Percentiles rank a stretch among this genome's conserved stretches.
Evolutionary conservation across 495 filamentous ascomycete genomes (phyloP).

Genomic region (Aspergillus affinis): DNA sequence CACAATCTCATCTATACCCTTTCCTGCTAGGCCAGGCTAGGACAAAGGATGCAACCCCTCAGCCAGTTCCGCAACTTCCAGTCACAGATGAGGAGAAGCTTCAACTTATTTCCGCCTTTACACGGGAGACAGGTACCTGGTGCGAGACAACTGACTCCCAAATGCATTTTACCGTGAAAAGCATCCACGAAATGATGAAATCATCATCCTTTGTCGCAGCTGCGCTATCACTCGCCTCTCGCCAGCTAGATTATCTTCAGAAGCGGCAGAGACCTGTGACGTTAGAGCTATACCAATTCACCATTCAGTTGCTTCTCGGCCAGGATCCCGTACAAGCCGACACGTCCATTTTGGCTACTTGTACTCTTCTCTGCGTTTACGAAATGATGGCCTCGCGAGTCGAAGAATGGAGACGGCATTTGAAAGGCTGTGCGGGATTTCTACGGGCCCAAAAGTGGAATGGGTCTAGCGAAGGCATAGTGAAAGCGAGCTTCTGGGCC

Average conservation of each 20-base stretch:
- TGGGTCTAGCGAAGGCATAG: slow-evolving; percentile 16
- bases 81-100: slow-evolving; percentile 15
- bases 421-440: slow-evolving; percentile 18
- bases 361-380: slow-evolving; percentile 19
- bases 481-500: slow-evolving; percentile 20
- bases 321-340: slow-evolving; percentile 14
- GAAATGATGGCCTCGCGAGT: slow-evolving; percentile 22
- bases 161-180: slow-evolving; percentile 17
- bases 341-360: slow-evolving; percentile 16
- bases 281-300: slow-evolving; percentile 19
- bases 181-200: slow-evolving; percentile 15
- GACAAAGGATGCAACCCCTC: slow-evolving; percentile 5
- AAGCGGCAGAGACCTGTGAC: slow-evolving; percentile 11
- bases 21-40: slow-evolving; percentile 11
- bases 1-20: slow-evolving; percentile 3
- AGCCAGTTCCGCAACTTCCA: slow-evolving; percentile 7
- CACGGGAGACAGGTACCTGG: slow-evolving; percentile 18
- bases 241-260: slow-evolving; percentile 14
- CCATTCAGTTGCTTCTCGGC: slow-evolving; percentile 15
- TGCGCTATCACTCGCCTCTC: slow-evolving; percentile 16
- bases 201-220: slow-evolving; percentile 16
- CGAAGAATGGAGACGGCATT: slow-evolving; percentile 19
- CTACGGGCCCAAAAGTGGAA: slow-evolving; percentile 15
- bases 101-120: slow-evolving; percentile 13
- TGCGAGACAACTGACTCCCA: slow-evolving; percentile 21